Base-by-base conservation (phyloP, 2,329 filamentous ascomycete genomes). In the Exophiala dermatitidis region DNA sequence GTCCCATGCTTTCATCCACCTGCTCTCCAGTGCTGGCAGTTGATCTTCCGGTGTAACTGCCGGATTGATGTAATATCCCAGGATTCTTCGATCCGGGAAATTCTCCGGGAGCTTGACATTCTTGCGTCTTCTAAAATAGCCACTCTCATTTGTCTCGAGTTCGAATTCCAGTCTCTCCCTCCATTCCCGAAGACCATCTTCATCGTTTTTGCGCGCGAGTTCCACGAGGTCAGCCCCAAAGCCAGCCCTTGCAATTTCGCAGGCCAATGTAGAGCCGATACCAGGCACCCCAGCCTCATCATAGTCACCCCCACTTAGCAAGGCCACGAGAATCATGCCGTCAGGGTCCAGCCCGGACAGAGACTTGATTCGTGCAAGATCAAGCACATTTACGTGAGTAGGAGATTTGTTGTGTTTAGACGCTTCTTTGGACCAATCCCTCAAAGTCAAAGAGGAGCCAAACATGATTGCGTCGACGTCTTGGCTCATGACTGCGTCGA, bases 391-490 rank as follows among this genome's bases (percentile, higher is more conserved):
- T 49, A 97, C 85, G 65, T 97, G 93, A 0, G 91, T 96, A 0
- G 90, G 88, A 3, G 72, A 74, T 57, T 85, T 86, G 62, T 76
- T 80, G 0, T 76, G 73, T n/a, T 74, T 77, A 42, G 74, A 77
- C 8, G 76, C 77, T 65, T 94, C 88, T 2, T 86, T 79, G 0
- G 87, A 87, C 84, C 88, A 96, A 63, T 89, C 91, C 47, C 89
- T 80, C 40, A 96, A 72, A 0, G 86, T 91, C 36, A 82, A 72
- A 0, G 80, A 83, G 59, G 89, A 93, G 1, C 93, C 93, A 71
- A 97, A 97, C 91, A 97, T 97, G 64, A 97, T 80, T 1, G 91
- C 93, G 67, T 98, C 93, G 41, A 96, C 90, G 74, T 98, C 93
- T 68, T 98, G 90, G 68, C 88, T 96, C 63, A 98, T 76, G 1